A percentile compares a stretch with the other conserved stretches of the same genome.
phyloP scores from a whole-genome alignment of 2,329 filamentous ascomycete species.

The Niveomyces coronatus region DNA sequence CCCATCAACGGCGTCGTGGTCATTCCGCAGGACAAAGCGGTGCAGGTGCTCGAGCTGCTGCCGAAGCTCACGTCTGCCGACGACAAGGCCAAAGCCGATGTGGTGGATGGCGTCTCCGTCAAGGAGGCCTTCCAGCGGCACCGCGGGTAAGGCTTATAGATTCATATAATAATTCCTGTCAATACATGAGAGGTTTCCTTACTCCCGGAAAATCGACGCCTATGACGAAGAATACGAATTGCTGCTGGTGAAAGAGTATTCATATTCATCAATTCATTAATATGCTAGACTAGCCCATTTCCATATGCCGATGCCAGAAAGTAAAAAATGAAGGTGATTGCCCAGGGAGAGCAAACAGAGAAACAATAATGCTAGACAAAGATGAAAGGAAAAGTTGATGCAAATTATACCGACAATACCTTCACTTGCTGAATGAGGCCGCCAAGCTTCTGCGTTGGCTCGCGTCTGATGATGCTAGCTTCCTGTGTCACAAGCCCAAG shows the following conservation, averaged over 20 bases:
- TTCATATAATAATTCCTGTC: neutral
- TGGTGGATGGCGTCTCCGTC: slow-evolving; percentile 50
- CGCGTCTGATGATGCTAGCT: slow-evolving; percentile 15
- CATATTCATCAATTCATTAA: slow-evolving; percentile 27
- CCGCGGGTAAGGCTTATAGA: slow-evolving; percentile 24
- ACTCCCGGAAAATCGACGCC: too few species aligned
- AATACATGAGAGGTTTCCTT: too few species aligned
- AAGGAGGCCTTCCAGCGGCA: slow-evolving; percentile 56
- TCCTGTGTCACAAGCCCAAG: slow-evolving; percentile 25
- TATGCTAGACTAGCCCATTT: slow-evolving; percentile 22
- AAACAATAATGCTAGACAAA: slow-evolving; percentile 1
- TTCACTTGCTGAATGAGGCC: slow-evolving; percentile 3
- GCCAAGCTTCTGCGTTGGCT: too few species aligned
- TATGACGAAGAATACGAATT: slow-evolving; percentile 6
- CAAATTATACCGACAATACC: neutral
- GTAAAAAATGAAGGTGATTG: slow-evolving; percentile 7
- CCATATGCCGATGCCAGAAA: slow-evolving; percentile 4
- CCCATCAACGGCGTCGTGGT: slow-evolving; percentile 58
- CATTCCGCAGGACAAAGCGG: slow-evolving; percentile 51
- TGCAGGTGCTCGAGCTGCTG: slow-evolving; percentile 49
- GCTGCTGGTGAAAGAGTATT: slow-evolving; percentile 13
- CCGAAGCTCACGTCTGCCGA: slow-evolving; percentile 42
- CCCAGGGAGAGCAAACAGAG: slow-evolving; percentile 8
- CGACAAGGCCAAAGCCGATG: slow-evolving; percentile 52
- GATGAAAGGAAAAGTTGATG: slow-evolving; percentile 2